Conservation (phyloP, 1,284 basidiomycete genomes). For the Ustilago nuda region DNA sequence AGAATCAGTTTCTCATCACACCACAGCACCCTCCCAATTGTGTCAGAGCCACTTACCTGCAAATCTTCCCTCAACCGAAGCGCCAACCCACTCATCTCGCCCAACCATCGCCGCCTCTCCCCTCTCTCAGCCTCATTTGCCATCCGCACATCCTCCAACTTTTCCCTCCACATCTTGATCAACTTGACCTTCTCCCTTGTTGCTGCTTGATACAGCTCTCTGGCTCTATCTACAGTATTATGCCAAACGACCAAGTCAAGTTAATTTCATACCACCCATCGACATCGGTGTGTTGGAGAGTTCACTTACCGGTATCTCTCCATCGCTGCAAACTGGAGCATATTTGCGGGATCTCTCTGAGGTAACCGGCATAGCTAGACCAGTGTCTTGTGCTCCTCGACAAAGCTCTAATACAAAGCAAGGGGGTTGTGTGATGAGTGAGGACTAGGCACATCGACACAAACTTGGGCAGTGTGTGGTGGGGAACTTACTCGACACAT, state of each 20-base stretch:
- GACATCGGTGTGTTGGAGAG: not conserved
- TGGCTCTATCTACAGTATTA: conserved; percentile 19
- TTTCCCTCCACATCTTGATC: conserved; percentile 14
- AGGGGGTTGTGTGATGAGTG: not conserved
- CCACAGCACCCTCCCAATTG: too few relatives aligned
- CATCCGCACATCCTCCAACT: not conserved
- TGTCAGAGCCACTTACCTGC: conserved; percentile 7
- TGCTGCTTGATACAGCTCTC: conserved; percentile 26
- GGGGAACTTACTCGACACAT: conserved; percentile 27
- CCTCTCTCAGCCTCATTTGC: conserved; percentile 8
- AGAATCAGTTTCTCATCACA: too few relatives aligned
- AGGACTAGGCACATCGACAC: too few relatives aligned
- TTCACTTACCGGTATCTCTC: conserved; percentile 31
- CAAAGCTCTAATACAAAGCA: conserved; percentile 21
- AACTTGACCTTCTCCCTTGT: conserved; percentile 21
- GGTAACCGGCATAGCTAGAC: conserved; percentile 50
- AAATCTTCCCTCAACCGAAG: conserved; percentile 7
- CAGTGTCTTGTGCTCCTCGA: conserved; percentile 42
- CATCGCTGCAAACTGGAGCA: conserved; percentile 44
- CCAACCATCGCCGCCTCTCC: conserved; percentile 19
- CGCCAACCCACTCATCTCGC: not conserved
- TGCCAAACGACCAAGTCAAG: not conserved
- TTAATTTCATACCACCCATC: not conserved
- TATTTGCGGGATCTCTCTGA: conserved; percentile 44
- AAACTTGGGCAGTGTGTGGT: not conserved